Evolutionary conservation across 257 asterid genomes (phyloP).

Genomic region (Solanum lycopersicoides): DNA sequence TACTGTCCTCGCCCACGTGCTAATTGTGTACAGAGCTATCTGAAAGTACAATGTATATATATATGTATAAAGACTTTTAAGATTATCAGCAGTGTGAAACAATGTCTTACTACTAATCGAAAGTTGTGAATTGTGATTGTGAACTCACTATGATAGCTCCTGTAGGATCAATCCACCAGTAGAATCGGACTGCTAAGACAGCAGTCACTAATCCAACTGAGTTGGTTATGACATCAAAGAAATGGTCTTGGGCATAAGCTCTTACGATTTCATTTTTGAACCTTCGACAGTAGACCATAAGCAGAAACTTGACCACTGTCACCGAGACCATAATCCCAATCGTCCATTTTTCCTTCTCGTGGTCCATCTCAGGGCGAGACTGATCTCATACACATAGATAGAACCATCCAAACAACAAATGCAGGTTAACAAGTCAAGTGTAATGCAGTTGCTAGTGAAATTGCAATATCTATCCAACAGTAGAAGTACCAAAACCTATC

Average conservation of each 20-base stretch:
- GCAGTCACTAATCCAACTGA: constrained; percentile 73
- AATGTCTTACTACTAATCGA: not conserved
- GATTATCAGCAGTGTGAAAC: not conserved
- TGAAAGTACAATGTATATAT: constrained; percentile 1
- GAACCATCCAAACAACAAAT: not conserved
- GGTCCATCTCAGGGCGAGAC: constrained; percentile 58
- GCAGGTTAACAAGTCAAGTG: not conserved
- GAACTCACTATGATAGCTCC: constrained; percentile 75
- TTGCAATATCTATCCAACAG: not conserved
- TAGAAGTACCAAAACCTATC: not conserved
- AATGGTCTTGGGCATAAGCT: constrained; percentile 96
- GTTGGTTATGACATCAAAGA: constrained; percentile 86
- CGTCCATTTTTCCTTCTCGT: constrained; percentile 73
- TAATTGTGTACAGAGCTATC: constrained; percentile 83
- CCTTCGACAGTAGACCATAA: constrained; percentile 72
- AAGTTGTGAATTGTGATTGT: not conserved
- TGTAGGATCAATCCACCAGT: constrained; percentile 93
- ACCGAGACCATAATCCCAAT: constrained; percentile 88
- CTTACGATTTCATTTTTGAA: constrained; percentile 72
- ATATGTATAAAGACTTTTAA: not conserved
- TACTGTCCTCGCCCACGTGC: constrained; percentile 89
- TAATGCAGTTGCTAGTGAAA: not conserved
- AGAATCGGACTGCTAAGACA: constrained; percentile 58
- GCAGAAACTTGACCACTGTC: constrained; percentile 64
- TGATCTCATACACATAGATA: constrained; percentile 10